Percentiles rank a stretch among this genome's conserved stretches.
Conservation (phyloP, 2,329 filamentous ascomycete genomes). For the Botrytis deweyae region DNA sequence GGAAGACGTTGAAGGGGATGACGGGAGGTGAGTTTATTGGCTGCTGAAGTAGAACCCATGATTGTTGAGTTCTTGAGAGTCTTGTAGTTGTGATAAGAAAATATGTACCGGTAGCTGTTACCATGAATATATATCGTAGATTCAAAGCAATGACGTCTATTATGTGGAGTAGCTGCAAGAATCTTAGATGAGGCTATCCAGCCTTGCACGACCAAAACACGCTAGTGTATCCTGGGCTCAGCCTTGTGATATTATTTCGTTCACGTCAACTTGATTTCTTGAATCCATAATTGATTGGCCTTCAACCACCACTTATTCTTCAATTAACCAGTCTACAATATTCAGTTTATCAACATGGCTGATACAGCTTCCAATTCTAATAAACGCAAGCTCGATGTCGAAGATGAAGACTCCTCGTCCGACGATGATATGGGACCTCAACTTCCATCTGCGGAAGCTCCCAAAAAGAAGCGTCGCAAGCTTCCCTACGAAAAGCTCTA, state of each 20-base stretch:
- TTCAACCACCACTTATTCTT: neutral
- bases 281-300: neutral
- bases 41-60: slow-evolving; percentile 7
- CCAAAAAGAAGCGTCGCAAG: slow-evolving; percentile 87
- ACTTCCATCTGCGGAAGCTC: slow-evolving; percentile 73
- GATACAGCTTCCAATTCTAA: slow-evolving; percentile 43
- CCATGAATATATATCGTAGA: neutral
- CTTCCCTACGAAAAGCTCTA: slow-evolving; percentile 96
- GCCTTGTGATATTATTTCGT: slow-evolving; percentile 19
- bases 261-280: neutral
- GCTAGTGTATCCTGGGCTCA: neutral
- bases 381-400: slow-evolving; percentile 50
- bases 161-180: neutral
- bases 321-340: neutral
- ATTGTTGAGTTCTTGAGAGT: neutral
- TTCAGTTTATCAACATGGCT: slow-evolving; percentile 37
- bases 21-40: slow-evolving; percentile 27
- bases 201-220: neutral
- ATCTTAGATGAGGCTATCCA: neutral
- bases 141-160: neutral
- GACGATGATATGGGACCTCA: slow-evolving; percentile 94
- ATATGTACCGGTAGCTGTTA: neutral
- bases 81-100: neutral
- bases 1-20: slow-evolving; percentile 66
- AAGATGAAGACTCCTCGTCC: slow-evolving; percentile 54